Conservation (phyloP, 139 green algal genomes). For the Chlamydomonas sp. region DNA sequence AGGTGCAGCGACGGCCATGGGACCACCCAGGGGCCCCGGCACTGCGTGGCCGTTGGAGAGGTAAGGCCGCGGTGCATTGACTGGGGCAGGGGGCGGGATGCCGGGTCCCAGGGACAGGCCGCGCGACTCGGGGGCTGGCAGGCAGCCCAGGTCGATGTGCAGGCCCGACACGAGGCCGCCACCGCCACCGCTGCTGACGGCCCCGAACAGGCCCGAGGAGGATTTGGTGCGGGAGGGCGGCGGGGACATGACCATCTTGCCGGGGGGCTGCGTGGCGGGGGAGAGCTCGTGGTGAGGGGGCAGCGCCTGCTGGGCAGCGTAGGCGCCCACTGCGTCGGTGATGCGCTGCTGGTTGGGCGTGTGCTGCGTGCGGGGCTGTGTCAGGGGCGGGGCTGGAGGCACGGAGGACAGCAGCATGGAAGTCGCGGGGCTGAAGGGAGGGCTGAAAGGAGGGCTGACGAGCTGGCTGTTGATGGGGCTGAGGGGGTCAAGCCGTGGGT, state of each 20-base stretch:
- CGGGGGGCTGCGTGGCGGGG: slow-evolving; percentile 26
- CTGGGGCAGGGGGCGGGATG: too few relatives aligned
- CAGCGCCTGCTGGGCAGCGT: background rate
- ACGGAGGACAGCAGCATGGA: background rate
- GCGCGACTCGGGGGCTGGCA: slow-evolving; percentile 9
- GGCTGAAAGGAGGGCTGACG: slow-evolving; percentile 3
- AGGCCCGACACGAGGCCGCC: background rate
- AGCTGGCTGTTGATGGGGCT: slow-evolving; percentile 48
- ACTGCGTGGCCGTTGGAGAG: too few relatives aligned
- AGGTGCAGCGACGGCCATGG: too few relatives aligned
- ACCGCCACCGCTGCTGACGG: background rate
- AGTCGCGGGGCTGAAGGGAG: background rate
- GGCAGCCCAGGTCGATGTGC: slow-evolving; percentile 28
- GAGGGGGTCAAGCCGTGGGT: slow-evolving; percentile 68
- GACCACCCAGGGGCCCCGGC: too few relatives aligned
- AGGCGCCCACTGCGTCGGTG: background rate
- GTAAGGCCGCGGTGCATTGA: too few relatives aligned
- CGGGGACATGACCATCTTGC: slow-evolving; percentile 44
- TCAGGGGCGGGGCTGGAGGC: background rate
- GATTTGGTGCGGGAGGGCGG: background rate
- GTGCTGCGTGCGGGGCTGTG: background rate
- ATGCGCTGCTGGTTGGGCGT: background rate
- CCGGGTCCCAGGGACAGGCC: background rate
- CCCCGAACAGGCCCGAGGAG: background rate
- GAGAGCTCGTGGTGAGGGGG: background rate